Conservation (phyloP, 202 grass and related monocot species). For the Setaria italica region DNA sequence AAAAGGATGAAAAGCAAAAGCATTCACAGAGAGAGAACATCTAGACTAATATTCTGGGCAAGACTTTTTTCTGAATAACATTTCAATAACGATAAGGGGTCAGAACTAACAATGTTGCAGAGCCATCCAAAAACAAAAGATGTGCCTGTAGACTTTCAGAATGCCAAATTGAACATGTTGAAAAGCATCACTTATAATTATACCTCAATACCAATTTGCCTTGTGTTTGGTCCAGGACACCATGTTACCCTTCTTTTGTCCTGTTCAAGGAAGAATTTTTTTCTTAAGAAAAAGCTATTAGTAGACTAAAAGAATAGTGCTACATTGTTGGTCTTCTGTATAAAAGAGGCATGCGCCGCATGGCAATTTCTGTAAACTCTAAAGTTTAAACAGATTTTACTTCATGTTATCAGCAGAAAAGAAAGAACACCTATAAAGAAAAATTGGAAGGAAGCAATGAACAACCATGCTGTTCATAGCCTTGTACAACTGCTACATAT, state of each 20-base stretch:
- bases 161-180: conserved; percentile 33
- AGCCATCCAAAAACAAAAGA: conserved; percentile 28
- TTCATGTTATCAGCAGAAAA: conserved; percentile 20
- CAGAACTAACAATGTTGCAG: conserved; percentile 19
- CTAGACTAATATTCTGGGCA: conserved; percentile 32
- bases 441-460: conserved; percentile 26
- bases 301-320: conserved; percentile 31
- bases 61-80: background rate
- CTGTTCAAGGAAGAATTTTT: conserved; percentile 44
- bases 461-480: conserved; percentile 7
- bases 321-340: conserved; percentile 21
- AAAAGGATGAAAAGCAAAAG: conserved; percentile 12
- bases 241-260: conserved; percentile 92
- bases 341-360: conserved; percentile 19
- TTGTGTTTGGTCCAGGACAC: conserved; percentile 66
- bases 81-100: conserved; percentile 9
- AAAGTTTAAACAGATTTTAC: background rate
- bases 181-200: conserved; percentile 16
- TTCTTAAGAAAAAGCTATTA: conserved; percentile 36
- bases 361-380: conserved; percentile 30
- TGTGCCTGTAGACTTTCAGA: conserved; percentile 27
- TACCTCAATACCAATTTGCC: conserved; percentile 69
- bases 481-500: background rate
- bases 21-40: conserved; percentile 9
- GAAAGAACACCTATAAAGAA: background rate